Conservation (phyloP, 768 basidiomycete genomes). For the Leccinellum albellum region DNA sequence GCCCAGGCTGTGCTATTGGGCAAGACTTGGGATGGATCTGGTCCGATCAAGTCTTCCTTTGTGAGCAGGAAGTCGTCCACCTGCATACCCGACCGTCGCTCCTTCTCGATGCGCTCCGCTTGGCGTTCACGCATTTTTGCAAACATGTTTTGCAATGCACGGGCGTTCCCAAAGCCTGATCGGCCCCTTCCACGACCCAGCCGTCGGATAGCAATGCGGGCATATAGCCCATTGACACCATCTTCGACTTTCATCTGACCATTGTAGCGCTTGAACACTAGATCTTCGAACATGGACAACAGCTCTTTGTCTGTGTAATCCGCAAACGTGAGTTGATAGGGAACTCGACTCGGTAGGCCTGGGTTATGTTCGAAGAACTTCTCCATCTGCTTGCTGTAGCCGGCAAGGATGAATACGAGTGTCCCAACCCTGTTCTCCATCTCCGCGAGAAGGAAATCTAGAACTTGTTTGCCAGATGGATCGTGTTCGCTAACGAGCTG, state of each 20-base stretch:
- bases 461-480: constrained; percentile 50
- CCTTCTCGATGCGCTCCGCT: constrained; percentile 43
- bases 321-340: constrained; percentile 52
- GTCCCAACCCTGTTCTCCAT: constrained; percentile 70
- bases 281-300: constrained; percentile 47
- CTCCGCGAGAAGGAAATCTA: constrained; percentile 70
- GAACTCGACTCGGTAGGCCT: constrained; percentile 64
- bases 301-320: constrained; percentile 63
- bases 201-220: constrained; percentile 55
- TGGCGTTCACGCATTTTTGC: constrained; percentile 49
- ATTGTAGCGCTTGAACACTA: constrained; percentile 42
- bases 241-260: constrained; percentile 56
- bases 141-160: constrained; percentile 55
- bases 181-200: constrained; percentile 57
- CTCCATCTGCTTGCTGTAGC: constrained; percentile 72
- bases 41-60: constrained; percentile 61
- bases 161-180: constrained; percentile 67
- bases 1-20: constrained; percentile 47
- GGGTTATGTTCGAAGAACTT: constrained; percentile 77
- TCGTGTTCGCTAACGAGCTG: constrained; percentile 54
- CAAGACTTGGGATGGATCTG: constrained; percentile 52
- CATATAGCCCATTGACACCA: constrained; percentile 52
- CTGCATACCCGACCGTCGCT: constrained; percentile 37
- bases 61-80: constrained; percentile 52
- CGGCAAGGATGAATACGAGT: constrained; percentile 68